Conservation (phyloP, 352 stramenopile species). For the Globisporangium viniferum region DNA sequence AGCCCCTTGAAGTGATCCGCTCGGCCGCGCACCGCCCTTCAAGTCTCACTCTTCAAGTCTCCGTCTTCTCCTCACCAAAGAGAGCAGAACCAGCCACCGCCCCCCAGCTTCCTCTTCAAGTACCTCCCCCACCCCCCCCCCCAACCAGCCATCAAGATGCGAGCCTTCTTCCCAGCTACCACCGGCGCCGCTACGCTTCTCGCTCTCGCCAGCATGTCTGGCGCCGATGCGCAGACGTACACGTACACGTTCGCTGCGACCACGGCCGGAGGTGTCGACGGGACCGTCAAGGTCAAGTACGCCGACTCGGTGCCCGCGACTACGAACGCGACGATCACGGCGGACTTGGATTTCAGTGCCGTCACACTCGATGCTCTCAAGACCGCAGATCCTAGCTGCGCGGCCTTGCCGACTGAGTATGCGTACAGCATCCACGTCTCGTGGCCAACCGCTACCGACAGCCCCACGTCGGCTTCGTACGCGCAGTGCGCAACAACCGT, state of each 20-base stretch:
- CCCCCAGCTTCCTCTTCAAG: not conserved
- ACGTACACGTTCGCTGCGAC: slow-evolving; percentile 42
- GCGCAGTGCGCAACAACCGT: slow-evolving; percentile 19
- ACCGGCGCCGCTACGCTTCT: not conserved
- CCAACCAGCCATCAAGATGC: slow-evolving; percentile 1
- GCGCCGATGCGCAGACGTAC: slow-evolving; percentile 21
- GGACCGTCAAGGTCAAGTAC: slow-evolving; percentile 40
- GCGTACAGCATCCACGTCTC: slow-evolving; percentile 39
- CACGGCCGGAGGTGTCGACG: slow-evolving; percentile 29
- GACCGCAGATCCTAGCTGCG: slow-evolving; percentile 38
- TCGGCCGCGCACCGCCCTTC: not conserved
- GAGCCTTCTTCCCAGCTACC: not conserved
- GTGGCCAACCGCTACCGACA: slow-evolving; percentile 18
- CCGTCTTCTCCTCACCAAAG: not conserved
- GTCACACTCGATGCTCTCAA: slow-evolving; percentile 24
- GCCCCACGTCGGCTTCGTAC: slow-evolving; percentile 19
- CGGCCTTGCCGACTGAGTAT: slow-evolving; percentile 22
- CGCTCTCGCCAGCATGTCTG: not conserved
- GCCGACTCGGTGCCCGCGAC: not conserved
- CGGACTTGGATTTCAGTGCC: slow-evolving; percentile 38
- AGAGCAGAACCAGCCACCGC: not conserved
- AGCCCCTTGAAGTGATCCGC: too few relatives aligned
- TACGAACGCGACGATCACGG: slow-evolving; percentile 28
- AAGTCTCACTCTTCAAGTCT: not conserved
- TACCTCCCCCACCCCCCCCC: too few relatives aligned